Evolutionary conservation across 192 early-diverging fungal genomes (phyloP).

Genomic region (Mortierella claussenii): DNA sequence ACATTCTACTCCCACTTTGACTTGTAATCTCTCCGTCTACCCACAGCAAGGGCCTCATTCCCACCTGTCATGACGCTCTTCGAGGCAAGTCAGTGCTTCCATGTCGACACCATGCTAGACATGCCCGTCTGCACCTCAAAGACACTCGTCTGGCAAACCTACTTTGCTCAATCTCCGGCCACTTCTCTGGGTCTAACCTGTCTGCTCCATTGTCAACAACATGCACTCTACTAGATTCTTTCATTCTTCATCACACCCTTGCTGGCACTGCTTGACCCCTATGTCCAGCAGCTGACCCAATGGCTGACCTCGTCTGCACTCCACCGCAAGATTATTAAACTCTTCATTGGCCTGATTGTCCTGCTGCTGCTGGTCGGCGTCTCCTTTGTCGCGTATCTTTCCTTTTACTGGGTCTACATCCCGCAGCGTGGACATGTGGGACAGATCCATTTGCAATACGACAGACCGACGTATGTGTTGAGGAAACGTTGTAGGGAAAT

Average conservation of each 20-base stretch:
- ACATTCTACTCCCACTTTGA: neutral
- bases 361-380: slow-evolving; percentile 32
- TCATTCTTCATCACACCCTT: slow-evolving; percentile 56
- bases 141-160: too few species aligned
- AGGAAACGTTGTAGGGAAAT: too few species aligned
- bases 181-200: neutral
- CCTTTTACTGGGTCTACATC: slow-evolving; percentile 58
- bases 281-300: slow-evolving; percentile 41
- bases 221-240: slow-evolving; percentile 51
- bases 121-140: too few species aligned
- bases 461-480: slow-evolving; percentile 47
- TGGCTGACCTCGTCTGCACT: slow-evolving; percentile 52
- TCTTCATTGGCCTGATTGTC: slow-evolving; percentile 41
- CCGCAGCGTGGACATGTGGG: slow-evolving; percentile 56
- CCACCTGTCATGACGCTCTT: slow-evolving; percentile 30
- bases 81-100: slow-evolving; percentile 23
- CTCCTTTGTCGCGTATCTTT: slow-evolving; percentile 50
- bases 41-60: neutral
- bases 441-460: slow-evolving; percentile 58
- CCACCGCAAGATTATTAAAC: slow-evolving; percentile 55
- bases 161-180: too few species aligned
- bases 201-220: too few species aligned
- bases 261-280: slow-evolving; percentile 50
- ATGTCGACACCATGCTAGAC: too few species aligned
- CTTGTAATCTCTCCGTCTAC: neutral